Conservation (phyloP, 2,329 filamentous ascomycete genomes). For the Rhynchosporium graminicola region DNA sequence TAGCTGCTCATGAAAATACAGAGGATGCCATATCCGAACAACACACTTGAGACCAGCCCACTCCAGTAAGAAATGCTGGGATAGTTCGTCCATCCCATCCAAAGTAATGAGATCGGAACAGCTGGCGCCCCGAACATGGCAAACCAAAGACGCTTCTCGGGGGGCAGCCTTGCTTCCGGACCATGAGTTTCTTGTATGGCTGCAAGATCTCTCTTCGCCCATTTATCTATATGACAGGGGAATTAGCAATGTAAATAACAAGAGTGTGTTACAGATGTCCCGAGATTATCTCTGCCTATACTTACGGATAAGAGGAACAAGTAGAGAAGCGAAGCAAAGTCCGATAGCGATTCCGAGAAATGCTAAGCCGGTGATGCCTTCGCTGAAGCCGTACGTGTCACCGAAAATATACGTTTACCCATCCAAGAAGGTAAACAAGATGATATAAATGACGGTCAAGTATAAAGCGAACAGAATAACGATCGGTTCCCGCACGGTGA, state of each 20-base stretch:
- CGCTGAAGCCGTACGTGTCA: slow-evolving; percentile 38
- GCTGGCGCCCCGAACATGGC: slow-evolving; percentile 27
- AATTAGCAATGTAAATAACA: no score
- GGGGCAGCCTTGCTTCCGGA: slow-evolving; percentile 32
- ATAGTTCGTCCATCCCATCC: slow-evolving; percentile 38
- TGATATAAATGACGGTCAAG: slow-evolving; percentile 29
- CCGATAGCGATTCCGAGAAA: slow-evolving; percentile 48
- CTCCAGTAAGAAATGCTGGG: slow-evolving; percentile 44
- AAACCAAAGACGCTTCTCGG: slow-evolving; percentile 28
- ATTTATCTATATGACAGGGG: slow-evolving; percentile 28
- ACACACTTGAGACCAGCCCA: slow-evolving; percentile 42
- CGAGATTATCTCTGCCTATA: no score
- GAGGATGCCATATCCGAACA: slow-evolving; percentile 48
- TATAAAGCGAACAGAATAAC: slow-evolving; percentile 28
- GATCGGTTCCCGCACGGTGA: slow-evolving; percentile 26
- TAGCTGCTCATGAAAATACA: slow-evolving; percentile 43
- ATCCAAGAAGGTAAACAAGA: slow-evolving; percentile 31
- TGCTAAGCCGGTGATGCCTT: slow-evolving; percentile 45
- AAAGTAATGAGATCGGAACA: slow-evolving; percentile 26
- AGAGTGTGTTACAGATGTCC: no score
- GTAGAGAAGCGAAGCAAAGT: slow-evolving; percentile 38
- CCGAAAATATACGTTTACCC: slow-evolving; percentile 30
- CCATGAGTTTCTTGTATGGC: slow-evolving; percentile 16
- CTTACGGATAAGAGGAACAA: slow-evolving; percentile 40
- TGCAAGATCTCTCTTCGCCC: slow-evolving; percentile 27